These are phyloP conservation scores for Wickerhamiella kurtzmanii DNA, from an alignment of 805 yeast species.

Conservation along the genomic window DNA sequence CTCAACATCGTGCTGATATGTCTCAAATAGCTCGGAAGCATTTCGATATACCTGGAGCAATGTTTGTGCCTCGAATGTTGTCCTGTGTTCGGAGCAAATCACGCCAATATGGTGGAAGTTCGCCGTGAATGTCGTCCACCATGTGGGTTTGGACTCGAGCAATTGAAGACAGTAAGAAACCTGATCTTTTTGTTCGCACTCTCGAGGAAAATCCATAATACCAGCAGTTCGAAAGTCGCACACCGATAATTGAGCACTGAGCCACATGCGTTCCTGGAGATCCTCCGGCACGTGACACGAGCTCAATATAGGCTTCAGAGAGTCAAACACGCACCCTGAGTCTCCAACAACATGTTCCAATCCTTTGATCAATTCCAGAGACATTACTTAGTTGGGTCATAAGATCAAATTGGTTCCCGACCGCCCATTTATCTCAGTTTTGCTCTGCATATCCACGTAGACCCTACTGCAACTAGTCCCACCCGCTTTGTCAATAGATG, in stretches of 20 bases:
- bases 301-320: constrained; percentile 18
- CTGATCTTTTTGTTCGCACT: constrained; percentile 10
- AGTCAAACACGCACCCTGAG: constrained; percentile 19
- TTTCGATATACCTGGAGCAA: constrained; percentile 7
- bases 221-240: constrained; percentile 24
- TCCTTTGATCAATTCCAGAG: constrained; percentile 10
- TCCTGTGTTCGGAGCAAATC: constrained; percentile 30
- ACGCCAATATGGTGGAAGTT: constrained; percentile 41
- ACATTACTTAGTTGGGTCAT: no score
- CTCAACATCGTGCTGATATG: constrained; percentile 3
- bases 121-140: constrained; percentile 67
- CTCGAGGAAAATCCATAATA: constrained; percentile 17
- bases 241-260: constrained; percentile 19
- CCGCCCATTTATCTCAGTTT: no score
- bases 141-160: constrained; percentile 30
- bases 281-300: constrained; percentile 17
- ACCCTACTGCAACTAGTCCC: no score
- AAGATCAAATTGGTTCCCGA: no score
- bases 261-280: constrained; percentile 14
- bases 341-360: constrained; percentile 16
- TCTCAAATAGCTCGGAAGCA: constrained; percentile 4
- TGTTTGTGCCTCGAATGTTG: constrained; percentile 13
- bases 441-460: no score
- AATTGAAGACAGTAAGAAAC: constrained; percentile 15
- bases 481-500: constrained; percentile 1